phyloP scores from a whole-genome alignment of 1,284 basidiomycete genomes.

The Termitomyces sp. region DNA sequence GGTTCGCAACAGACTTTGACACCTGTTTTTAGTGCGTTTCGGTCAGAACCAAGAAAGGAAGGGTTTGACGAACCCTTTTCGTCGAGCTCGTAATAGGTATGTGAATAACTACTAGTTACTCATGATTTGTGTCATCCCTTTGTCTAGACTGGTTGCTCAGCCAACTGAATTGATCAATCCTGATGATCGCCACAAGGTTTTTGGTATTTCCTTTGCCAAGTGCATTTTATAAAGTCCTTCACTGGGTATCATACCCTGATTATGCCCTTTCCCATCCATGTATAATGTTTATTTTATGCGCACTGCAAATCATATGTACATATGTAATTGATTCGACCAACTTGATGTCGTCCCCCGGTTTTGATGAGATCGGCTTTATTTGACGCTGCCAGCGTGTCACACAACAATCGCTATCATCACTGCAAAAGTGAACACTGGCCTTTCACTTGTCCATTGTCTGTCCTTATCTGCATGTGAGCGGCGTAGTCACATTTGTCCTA shows the following conservation, averaged over 20 bases:
- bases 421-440: neutral
- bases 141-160: conserved; percentile 9
- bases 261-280: neutral
- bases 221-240: conserved; percentile 21
- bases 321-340: neutral
- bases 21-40: conserved; percentile 8
- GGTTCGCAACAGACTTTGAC: neutral
- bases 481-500: conserved; percentile 27
- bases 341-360: conserved; percentile 1
- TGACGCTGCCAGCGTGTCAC: conserved; percentile 15
- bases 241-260: neutral
- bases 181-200: conserved; percentile 19
- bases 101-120: neutral
- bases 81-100: neutral
- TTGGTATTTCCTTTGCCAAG: conserved; percentile 31
- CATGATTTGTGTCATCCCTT: neutral
- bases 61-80: conserved; percentile 7
- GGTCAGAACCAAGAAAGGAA: conserved; percentile 6
- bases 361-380: conserved; percentile 7
- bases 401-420: neutral
- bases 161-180: conserved; percentile 9
- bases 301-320: too few relatives aligned
- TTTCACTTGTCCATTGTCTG: conserved; percentile 1
- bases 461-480: conserved; percentile 35
- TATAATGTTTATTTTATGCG: neutral